Evolutionary conservation across 768 basidiomycete species (phyloP), one percentile per base, ranked within the genome.

Genomic region (Lentinula boryana): DNA sequence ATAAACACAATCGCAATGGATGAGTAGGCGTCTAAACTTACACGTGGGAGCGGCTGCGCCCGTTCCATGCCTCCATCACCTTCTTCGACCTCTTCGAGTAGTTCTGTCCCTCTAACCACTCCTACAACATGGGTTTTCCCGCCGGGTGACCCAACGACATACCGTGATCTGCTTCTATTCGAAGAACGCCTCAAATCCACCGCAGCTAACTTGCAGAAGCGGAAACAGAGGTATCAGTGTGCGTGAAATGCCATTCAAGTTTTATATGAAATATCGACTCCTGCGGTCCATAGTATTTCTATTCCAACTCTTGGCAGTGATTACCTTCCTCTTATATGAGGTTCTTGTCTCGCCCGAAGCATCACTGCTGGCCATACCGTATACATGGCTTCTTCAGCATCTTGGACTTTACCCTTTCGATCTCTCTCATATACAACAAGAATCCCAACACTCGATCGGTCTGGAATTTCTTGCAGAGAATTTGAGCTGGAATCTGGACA

Each of bases 131-230:
- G 71, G 3, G 70, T 71, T 27, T 72, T 74, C 63, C 91, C 93
- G 0, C 75, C 87, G 40, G 85, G 85, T 67, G 94, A 95, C 71
- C 79, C 79, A 55, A 80, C 88, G 12, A 95, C 94, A 1, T 93
- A 89, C 72, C 79, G 89, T 49, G 96, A 99, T 70, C 76, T 99
- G 13, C 81, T 98, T 23, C 76, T 93, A 49, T 98, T 98, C 62
- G 96, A 99, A 75, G 95, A 98, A 70, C 82, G 96, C n/a, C 84
- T 99, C 61, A 97, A 97, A 76, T 89, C 90, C 18, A 98, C 90
- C 68, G 93, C 93, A 5, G 83, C 88, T n/a, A 83, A 80, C 62
- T 77, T 95, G 15, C 88, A 89, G 67, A 81, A 83, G 32, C 78
- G 93, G 60, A 95, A 95, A 72, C 80, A 84, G 31, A 82, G 90